Conservation (phyloP, 2,329 filamentous ascomycete genomes). For the Zelopaecilomyces penicillatus region DNA sequence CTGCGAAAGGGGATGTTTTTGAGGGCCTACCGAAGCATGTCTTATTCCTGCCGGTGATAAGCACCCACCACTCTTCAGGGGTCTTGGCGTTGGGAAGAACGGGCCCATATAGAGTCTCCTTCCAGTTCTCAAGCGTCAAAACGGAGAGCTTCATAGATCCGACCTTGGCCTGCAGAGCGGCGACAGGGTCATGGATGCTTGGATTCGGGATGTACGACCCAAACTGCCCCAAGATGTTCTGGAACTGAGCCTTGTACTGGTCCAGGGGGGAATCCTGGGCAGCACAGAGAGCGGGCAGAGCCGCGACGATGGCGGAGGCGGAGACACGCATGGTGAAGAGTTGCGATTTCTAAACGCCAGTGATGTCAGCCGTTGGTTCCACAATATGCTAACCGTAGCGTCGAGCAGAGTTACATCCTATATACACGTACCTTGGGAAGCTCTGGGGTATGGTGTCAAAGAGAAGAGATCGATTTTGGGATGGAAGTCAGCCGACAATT, state of each 20-base stretch:
- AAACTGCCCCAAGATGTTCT: constrained; percentile 55
- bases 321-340: constrained; percentile 50
- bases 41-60: constrained; percentile 67
- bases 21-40: constrained; percentile 58
- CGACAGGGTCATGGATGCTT: constrained; percentile 31
- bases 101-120: constrained; percentile 54
- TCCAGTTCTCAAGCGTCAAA: constrained; percentile 63
- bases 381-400: too few species aligned
- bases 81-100: constrained; percentile 50
- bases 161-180: constrained; percentile 33
- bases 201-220: constrained; percentile 43
- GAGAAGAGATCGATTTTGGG: too few species aligned
- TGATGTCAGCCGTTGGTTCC: too few species aligned
- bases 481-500: too few species aligned
- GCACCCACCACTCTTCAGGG: constrained; percentile 69
- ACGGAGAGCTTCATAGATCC: constrained; percentile 35
- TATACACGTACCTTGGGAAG: too few species aligned
- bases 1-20: background rate
- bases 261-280: constrained; percentile 44
- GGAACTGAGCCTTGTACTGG: constrained; percentile 55
- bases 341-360: background rate
- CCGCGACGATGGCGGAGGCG: constrained; percentile 38
- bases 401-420: too few species aligned
- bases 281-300: constrained; percentile 47
- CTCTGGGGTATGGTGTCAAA: too few species aligned